Evolutionary conservation across 108 stramenopile genomes (phyloP), one percentile per base, ranked within the genome.

Genomic region (Chaetoceros muelleri): DNA sequence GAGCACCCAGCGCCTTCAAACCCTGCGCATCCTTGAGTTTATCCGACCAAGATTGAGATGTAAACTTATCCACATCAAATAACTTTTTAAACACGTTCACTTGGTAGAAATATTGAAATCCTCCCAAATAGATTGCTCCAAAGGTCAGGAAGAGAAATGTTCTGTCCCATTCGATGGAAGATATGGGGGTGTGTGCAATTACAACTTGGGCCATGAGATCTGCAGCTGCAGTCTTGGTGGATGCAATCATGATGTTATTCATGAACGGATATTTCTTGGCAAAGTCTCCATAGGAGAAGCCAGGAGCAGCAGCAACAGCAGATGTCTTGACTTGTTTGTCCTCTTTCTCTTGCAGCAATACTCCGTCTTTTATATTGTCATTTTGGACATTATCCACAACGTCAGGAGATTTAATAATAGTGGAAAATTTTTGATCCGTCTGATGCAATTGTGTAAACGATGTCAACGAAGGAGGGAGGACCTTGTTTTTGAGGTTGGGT

Each of bases 71-170:
- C 10, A 79, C 69, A 51, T 79, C 75, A 48, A 82, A 82, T 16
- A 82, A 17, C 34, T 66, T 67, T 51, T 79, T 79, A 64, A 82
- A 82, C 3, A 82, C 58, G 26, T 82, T 69, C 3, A 82, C 81
- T 65, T 82, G 81, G 52, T 82, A 82, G 70, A 73, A 56, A 57
- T 82, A 82, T 47, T 82, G 81, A 62, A 82, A 82, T 29, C 69
- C 81, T 21, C 81, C 80, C 25, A 75, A 65, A 60, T 80, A 81
- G 44, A 65, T 46, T 44, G 62, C 74, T 25, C 79, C 79, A 58
- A 76, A 80, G 7, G 62, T 56, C 55, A 68, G 70, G 52, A 80
- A 80, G 0, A 80, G 30, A 10, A 80, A 63, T 22, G 60, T 50
- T 21, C 79, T 63, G 58, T 73, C 64, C 62, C 69, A 54, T 54